Conservation (phyloP, 441 rosid species). For the Hura crepitans region DNA sequence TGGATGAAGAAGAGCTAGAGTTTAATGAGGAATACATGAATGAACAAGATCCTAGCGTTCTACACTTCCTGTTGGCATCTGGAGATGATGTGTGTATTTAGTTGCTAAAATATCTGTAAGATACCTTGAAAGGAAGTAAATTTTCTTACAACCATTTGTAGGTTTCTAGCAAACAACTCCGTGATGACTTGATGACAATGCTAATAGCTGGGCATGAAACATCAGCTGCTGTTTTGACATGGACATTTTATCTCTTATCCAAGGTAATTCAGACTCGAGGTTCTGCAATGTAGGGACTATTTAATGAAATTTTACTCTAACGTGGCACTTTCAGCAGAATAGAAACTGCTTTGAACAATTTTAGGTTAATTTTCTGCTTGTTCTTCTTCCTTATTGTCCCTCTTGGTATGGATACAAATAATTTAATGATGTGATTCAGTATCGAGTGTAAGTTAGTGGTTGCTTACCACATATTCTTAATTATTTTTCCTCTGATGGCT, state of each 20-base stretch:
- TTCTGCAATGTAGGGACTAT: not conserved
- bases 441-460: not conserved
- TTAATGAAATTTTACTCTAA: not conserved
- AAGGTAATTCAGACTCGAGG: slow-evolving; percentile 41
- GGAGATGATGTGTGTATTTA: slow-evolving; percentile 75
- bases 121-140: slow-evolving; percentile 15
- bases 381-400: not conserved
- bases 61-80: slow-evolving; percentile 88
- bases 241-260: slow-evolving; percentile 95
- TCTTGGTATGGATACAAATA: not conserved
- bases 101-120: slow-evolving; percentile 19
- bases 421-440: not conserved
- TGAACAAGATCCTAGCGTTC: slow-evolving; percentile 96
- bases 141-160: slow-evolving; percentile 33
- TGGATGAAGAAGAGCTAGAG: slow-evolving; percentile 89
- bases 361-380: not conserved
- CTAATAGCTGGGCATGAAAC: slow-evolving; percentile 99
- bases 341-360: not conserved
- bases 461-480: slow-evolving; percentile 11
- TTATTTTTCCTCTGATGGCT: slow-evolving; percentile 26
- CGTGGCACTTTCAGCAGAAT: not conserved
- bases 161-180: slow-evolving; percentile 97
- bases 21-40: slow-evolving; percentile 92
- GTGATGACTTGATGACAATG: slow-evolving; percentile 98
- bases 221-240: slow-evolving; percentile 90